Evolutionary conservation across 345 rosid genomes (phyloP).

Genomic region (rapeseed (Brassica napus)): DNA sequence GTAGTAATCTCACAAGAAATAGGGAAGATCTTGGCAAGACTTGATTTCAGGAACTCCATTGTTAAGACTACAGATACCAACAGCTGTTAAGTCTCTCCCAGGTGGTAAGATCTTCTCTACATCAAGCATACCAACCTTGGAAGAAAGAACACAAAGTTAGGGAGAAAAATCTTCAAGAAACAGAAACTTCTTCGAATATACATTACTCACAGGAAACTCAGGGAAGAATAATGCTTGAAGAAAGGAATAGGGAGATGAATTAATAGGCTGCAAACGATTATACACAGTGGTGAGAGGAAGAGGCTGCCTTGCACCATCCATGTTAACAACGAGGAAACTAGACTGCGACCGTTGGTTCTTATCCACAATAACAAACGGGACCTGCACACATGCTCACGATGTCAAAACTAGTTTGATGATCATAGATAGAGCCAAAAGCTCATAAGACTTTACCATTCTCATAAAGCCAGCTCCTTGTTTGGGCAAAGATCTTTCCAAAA

Average conservation of each 20-base stretch:
- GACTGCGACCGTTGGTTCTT: conserved; percentile 48
- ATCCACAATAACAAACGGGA: conserved; percentile 80
- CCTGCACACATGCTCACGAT: conserved; percentile 46
- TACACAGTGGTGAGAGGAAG: conserved; percentile 80
- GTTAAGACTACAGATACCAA: conserved; percentile 58
- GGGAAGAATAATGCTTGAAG: conserved; percentile 73
- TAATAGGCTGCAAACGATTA: conserved; percentile 59
- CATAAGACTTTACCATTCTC: conserved; percentile 71
- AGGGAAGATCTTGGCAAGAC: conserved; percentile 86
- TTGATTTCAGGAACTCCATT: conserved; percentile 76
- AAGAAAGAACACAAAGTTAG: conserved; percentile 7
- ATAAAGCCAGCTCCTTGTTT: conserved; percentile 60
- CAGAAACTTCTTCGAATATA: neutral
- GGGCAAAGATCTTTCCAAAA: conserved; percentile 70
- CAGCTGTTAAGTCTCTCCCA: conserved; percentile 66
- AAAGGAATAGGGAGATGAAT: conserved; percentile 74
- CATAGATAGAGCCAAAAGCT: conserved; percentile 21
- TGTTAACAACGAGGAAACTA: conserved; percentile 60
- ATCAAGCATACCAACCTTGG: conserved; percentile 86
- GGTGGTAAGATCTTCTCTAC: conserved; percentile 92
- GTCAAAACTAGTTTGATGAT: neutral
- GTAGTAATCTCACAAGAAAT: conserved; percentile 69
- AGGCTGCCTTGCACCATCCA: conserved; percentile 74
- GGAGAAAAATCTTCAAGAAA: neutral
- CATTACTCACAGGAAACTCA: conserved; percentile 38